Base-by-base conservation (phyloP, 805 yeast species). In the Candida koratica region DNA sequence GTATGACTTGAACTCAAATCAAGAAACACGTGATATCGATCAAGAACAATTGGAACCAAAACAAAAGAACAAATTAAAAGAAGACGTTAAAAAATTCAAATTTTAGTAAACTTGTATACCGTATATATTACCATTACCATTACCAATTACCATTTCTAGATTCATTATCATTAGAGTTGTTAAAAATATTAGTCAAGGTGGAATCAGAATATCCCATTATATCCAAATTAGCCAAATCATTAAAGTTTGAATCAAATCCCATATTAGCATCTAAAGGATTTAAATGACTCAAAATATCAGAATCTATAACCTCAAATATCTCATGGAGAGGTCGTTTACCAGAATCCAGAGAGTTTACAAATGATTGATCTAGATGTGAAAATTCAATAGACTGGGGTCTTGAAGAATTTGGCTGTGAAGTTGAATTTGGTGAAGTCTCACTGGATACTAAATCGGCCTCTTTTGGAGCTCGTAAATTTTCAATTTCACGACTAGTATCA, bases 401-500 rank as follows among this genome's bases (percentile, higher is more conserved):
- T 24, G 26, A 24, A 10, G 14, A n/a, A 24, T 20, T 20, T 7
- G 26, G 26, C 5, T 14, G 25, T 9, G 23, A 15, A 22, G 14
- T 12, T 4, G 39, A 18, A 11, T 22, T 28, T 14, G 19, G n/a
- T 7, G 34, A 31, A 13, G 17, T 31, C 20, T 15, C 15, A 15
- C 14, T 15, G 13, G 26, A 28, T 36, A 30, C 25, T 8, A 36
- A 10, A 14, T 32, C 42, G 16, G 17, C 32, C 11, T 43, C 51
- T 25, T 50, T 49, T 7, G 62, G 62, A 9, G 46, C 49, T n/a
- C 49, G 44, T 17, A 58, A 47, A 29, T 49, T 52, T 38, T 60
- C 64, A 12, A 60, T 52, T 41, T 61, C 60, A 41, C 54, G 58
- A 41, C 59, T 58, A 42, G 55, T 51, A 32, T 49, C 49, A 25